These are phyloP conservation scores for Auricularia auricula-judae DNA, from an alignment of 768 basidiomycete genomes.

Conservation along the genomic window DNA sequence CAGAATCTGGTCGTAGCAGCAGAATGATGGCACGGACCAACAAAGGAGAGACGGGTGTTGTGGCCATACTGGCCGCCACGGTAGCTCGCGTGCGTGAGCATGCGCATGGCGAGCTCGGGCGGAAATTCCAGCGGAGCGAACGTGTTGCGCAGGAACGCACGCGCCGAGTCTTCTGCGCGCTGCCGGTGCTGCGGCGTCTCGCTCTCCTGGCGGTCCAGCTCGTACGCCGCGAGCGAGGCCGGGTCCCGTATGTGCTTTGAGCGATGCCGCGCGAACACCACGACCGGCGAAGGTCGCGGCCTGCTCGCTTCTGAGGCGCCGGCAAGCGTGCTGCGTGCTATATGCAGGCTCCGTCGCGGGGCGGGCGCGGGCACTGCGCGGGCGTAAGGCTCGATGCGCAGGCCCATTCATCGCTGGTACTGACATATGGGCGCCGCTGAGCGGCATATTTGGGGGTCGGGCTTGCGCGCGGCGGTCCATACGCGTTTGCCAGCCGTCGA, in stretches of 20 bases:
- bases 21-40: slow-evolving; percentile 36
- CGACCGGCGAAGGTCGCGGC: neutral
- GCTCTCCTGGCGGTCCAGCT: neutral
- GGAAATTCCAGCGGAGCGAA: slow-evolving; percentile 63
- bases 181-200: neutral
- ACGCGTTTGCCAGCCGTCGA: neutral
- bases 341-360: neutral
- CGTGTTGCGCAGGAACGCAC: slow-evolving; percentile 32
- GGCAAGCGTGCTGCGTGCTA: neutral
- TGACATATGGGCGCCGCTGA: neutral
- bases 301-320: neutral
- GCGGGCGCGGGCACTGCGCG: neutral
- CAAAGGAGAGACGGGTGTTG: slow-evolving; percentile 60
- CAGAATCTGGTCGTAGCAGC: neutral
- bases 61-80: slow-evolving; percentile 51
- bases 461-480: neutral
- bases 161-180: neutral
- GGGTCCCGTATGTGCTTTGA: neutral
- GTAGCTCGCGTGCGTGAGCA: slow-evolving; percentile 73
- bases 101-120: slow-evolving; percentile 54
- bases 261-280: neutral
- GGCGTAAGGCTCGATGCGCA: neutral
- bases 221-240: neutral
- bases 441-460: neutral
- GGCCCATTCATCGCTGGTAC: neutral